Conservation (phyloP, 257 asterid species). For the Nicotiana sylvestris region DNA sequence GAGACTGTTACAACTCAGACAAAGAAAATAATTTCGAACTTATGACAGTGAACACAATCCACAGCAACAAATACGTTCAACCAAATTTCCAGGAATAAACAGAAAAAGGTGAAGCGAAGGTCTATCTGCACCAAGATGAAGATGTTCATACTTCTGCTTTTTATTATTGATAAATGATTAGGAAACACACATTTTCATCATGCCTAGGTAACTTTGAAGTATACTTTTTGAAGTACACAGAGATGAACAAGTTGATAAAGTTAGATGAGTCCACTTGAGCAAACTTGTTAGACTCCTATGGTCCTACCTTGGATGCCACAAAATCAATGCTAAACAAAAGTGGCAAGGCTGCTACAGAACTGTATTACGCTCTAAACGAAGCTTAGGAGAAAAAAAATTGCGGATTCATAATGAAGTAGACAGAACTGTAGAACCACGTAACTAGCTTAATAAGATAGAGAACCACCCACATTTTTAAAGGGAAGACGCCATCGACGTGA, state of each 20-base stretch:
- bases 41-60: neutral
- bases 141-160: neutral
- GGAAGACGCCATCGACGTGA: neutral
- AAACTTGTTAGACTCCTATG: neutral
- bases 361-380: neutral
- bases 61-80: neutral
- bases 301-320: neutral
- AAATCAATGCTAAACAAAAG: conserved; percentile 4
- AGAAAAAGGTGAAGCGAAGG: neutral
- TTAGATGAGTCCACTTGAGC: neutral
- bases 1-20: neutral
- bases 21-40: neutral
- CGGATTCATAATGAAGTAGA: neutral
- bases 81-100: neutral
- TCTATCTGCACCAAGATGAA: neutral
- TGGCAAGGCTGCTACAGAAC: neutral
- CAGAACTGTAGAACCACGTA: neutral
- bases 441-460: neutral
- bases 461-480: neutral
- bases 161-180: neutral
- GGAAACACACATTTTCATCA: neutral
- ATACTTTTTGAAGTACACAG: neutral
- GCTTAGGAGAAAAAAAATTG: neutral
- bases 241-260: neutral
- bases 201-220: neutral